These are phyloP conservation scores for Thraustotheca clavata DNA, from an alignment of 352 stramenopile species.

Conservation along the genomic window DNA sequence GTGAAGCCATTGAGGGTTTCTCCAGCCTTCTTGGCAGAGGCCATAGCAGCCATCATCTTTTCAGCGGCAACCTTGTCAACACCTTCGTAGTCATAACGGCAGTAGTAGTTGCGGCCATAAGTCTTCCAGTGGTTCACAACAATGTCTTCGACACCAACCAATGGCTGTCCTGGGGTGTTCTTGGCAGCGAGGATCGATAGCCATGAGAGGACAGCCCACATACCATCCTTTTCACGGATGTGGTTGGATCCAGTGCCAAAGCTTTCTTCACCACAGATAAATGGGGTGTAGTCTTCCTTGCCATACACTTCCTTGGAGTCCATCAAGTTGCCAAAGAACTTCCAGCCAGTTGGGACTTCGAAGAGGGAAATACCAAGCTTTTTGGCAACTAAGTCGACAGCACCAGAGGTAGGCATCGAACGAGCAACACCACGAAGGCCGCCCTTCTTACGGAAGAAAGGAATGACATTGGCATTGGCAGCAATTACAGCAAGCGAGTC, in stretches of 20 bases:
- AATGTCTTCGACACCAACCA: slow-evolving; percentile 95
- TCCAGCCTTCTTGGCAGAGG: slow-evolving; percentile 54
- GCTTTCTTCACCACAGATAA: slow-evolving; percentile 98
- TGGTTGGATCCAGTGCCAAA: slow-evolving; percentile 99
- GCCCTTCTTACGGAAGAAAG: slow-evolving; percentile 92
- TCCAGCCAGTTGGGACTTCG: slow-evolving; percentile 98
- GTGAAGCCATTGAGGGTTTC: slow-evolving; percentile 72
- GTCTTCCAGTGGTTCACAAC: slow-evolving; percentile 94
- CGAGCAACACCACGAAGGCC: slow-evolving; percentile 92
- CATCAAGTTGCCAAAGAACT: slow-evolving; percentile 99
- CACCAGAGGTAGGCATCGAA: slow-evolving; percentile 97
- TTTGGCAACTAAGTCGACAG: slow-evolving; percentile 95
- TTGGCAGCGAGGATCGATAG: slow-evolving; percentile 95
- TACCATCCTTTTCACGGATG: slow-evolving; percentile 99
- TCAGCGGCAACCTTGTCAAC: slow-evolving; percentile 83
- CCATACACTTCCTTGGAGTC: slow-evolving; percentile 93
- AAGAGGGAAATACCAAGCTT: slow-evolving; percentile 93
- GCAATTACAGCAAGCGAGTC: slow-evolving; percentile 98
- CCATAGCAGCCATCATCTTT: slow-evolving; percentile 64
- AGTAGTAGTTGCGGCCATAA: slow-evolving; percentile 99
- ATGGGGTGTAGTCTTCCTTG: slow-evolving; percentile 96
- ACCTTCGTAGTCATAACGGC: slow-evolving; percentile 98
- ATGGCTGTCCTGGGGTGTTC: slow-evolving; percentile 73
- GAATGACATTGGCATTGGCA: slow-evolving; percentile 95
- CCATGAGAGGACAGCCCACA: slow-evolving; percentile 98